Base-by-base conservation (phyloP, 495 filamentous ascomycete species). In the Daldinia loculata region DNA sequence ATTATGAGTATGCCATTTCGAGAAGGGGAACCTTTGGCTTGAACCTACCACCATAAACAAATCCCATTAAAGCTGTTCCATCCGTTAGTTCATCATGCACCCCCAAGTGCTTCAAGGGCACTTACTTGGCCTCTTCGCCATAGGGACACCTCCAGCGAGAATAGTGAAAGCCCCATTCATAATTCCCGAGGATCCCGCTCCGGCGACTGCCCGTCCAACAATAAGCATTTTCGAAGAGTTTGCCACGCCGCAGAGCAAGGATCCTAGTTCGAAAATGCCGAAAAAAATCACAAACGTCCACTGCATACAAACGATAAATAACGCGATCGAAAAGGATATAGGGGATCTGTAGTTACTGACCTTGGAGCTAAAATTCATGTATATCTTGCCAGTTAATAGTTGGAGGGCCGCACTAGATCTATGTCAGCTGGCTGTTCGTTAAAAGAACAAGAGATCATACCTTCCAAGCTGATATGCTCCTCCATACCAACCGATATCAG, bases 401-500 rank as follows among this genome's bases (percentile, higher is more conserved):
- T 45, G 41, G 41, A 45, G 41, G 11, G 41, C 41, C 7, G 41
- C 41, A 45, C 41, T 45, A 12, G 7, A 45, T 45, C n/a, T 19
- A 22, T 2, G 17, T 45, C 3, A 45, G 17, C 7, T 2, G 0
- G 22, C 0, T 45, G 0, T 17, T 45, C 4, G 17, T 15, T 27
- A 38, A 3, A 6, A 7, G 24, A 19, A 15, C 19, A 41, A 27
- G 3, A 22, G 15, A 5, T 14, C 61, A 12, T 45, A 76, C 74
- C 61, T 62, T 14, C 64, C 66, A n/a, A 77, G 75, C 17, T 71
- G 68, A 63, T 77, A 77, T 2, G 75, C 73, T 19, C 72, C 65
- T 17, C 82, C 85, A 70, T 88, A 89, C 87, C 86, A 89, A 29
- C 84, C 82, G 38, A 86, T 75, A 62, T 87, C 84, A 0, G 52